Percentiles rank a stretch among this genome's conserved stretches.
Conservation (phyloP, 805 yeast species). For the Wickerhamiella azymoides region DNA sequence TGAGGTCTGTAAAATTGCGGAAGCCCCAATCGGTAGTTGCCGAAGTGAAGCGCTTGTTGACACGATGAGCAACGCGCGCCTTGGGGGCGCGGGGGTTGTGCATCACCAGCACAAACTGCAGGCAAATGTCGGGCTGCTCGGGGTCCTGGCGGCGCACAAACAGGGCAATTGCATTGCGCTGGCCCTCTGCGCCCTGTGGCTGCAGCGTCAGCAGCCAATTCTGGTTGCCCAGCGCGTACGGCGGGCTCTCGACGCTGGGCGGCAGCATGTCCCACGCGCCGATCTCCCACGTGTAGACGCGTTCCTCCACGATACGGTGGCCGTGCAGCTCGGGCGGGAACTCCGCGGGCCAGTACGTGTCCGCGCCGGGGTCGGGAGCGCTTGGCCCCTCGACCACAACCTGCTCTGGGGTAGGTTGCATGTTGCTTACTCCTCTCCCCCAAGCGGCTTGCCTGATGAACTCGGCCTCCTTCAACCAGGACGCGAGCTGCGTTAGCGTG, state of each 20-base stretch:
- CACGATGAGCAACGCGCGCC: constrained; percentile 43
- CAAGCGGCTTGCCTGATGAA: constrained; percentile 22
- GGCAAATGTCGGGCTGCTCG: constrained; percentile 42
- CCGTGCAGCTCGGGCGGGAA: background rate
- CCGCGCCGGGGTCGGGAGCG: background rate
- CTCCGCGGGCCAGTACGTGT: background rate
- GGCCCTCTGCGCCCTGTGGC: constrained; percentile 47
- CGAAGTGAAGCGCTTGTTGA: constrained; percentile 65
- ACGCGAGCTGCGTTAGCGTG: constrained; percentile 64
- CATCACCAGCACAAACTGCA: constrained; percentile 71
- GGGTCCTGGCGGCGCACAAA: constrained; percentile 41
- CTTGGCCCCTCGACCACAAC: too few species aligned
- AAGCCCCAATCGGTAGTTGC: constrained; percentile 94
- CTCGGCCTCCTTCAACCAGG: constrained; percentile 75
- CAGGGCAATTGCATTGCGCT: constrained; percentile 38
- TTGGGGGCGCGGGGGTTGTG: constrained; percentile 68
- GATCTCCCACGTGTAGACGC: constrained; percentile 25
- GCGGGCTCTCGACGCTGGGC: constrained; percentile 23
- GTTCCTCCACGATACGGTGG: constrained; percentile 10
- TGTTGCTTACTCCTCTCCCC: too few species aligned
- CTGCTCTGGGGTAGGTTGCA: too few species aligned
- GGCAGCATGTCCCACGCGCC: constrained; percentile 27
- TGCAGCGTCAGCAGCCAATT: constrained; percentile 48
- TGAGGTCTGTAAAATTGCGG: constrained; percentile 52
- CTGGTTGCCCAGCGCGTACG: constrained; percentile 22